phyloP scores from a whole-genome alignment of 495 filamentous ascomycete species.

The Bryoglossum gracile region DNA sequence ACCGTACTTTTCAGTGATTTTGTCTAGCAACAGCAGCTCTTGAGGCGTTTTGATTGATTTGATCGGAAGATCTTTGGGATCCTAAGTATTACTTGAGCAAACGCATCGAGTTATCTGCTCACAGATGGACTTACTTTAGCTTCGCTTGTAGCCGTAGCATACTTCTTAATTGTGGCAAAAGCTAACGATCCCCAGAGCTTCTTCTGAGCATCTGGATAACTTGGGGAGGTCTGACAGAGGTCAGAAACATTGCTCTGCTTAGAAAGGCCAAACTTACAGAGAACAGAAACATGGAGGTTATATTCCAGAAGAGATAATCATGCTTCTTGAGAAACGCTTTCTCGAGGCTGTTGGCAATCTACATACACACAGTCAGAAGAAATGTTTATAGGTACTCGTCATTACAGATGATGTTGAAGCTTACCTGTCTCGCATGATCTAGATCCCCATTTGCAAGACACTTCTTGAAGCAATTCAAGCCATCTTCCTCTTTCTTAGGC shows the following conservation, averaged over 20 bases:
- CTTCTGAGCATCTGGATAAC: constrained; percentile 17
- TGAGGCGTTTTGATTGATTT: constrained; percentile 24
- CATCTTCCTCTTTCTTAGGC: constrained; percentile 41
- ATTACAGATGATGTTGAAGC: not conserved
- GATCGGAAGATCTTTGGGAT: constrained; percentile 14
- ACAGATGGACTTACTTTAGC: constrained; percentile 8
- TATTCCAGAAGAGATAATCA: constrained; percentile 25
- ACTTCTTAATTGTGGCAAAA: constrained; percentile 18
- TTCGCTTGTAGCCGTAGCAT: constrained; percentile 15
- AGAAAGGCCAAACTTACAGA: constrained; percentile 7
- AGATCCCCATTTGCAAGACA: constrained; percentile 43
- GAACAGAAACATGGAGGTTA: constrained; percentile 21
- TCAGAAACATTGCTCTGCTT: not conserved
- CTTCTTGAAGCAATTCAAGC: constrained; percentile 43
- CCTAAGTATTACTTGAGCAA: constrained; percentile 5
- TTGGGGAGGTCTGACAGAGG: constrained; percentile 8
- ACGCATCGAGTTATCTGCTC: too few relatives aligned
- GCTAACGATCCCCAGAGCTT: constrained; percentile 21
- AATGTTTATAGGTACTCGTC: not conserved
- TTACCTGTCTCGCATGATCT: constrained; percentile 45
- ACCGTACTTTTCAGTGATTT: constrained; percentile 11
- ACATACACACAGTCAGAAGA: not conserved
- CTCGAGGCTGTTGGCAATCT: constrained; percentile 26
- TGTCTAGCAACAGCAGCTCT: constrained; percentile 23
- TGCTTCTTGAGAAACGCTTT: constrained; percentile 23